Evolutionary conservation across 495 filamentous ascomycete genomes (phyloP), one percentile per base, ranked within the genome.

Genomic region (Friedmanniomyces simplex): DNA sequence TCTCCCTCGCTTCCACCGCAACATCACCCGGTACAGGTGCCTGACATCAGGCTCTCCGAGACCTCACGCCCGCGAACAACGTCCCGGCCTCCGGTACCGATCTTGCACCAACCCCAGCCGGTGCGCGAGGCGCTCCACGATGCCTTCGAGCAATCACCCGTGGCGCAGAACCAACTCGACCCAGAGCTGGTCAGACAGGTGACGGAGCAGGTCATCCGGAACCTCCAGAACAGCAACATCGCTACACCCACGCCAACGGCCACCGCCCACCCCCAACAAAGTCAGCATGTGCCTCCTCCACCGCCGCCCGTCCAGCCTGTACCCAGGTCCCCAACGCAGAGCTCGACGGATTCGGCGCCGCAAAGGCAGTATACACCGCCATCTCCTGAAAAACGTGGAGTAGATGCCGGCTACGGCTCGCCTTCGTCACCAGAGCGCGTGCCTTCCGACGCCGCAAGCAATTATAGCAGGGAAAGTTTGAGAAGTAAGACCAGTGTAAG

Each of bases 281-380:
- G 32, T 43, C 16, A 57, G 48, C 37, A 52, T 59, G 43, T 54
- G 43, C 61, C 62, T 22, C 61, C 59, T 48, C 62, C 52, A 47
- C 57, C 67, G n/a, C 59, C 52, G 37, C 59, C 57, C 13, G 48
- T 58, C 50, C 28, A 58, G 26, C 55, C 57, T 32, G 28, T 32
- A 10, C 28, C 28, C 3, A 32, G 28, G n/a, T 59, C 59, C 13
- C 61, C 59, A 24, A 62, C 61, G 14, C 55, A 49, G 26, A 56
- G 53, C 36, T 65, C 63, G 47, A 67, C 64, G 32, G 61, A 65
- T 21, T 67, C 65, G 28, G 46, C 64, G 20, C 63, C 61, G 21
- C 47, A 58, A 10, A 66, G 68, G 51, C 51, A 32, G 24, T 76
- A 72, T 37, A 75, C 72, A 18, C 73, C 74, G 32, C 75, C 77